These are phyloP conservation scores for Hyaloscypha hepaticicola DNA, from an alignment of 495 filamentous ascomycete genomes.

Conservation along the genomic window DNA sequence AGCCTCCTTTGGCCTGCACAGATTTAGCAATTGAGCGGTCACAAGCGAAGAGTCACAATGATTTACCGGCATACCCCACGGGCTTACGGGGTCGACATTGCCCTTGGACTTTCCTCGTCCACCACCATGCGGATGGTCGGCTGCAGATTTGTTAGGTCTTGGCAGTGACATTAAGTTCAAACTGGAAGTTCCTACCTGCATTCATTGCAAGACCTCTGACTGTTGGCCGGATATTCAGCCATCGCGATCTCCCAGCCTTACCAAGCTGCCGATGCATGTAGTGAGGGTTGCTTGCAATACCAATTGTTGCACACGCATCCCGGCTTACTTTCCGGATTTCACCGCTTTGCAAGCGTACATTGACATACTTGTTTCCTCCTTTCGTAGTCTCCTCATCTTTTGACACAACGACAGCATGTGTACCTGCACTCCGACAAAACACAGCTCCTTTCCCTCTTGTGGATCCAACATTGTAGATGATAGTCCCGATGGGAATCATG, in stretches of 20 bases:
- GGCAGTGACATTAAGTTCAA: conserved; percentile 3
- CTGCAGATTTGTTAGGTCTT: conserved; percentile 33
- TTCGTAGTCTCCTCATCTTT: conserved; percentile 68
- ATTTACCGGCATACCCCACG: conserved; percentile 93
- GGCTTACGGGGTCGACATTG: conserved; percentile 89
- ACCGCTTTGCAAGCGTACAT: conserved; percentile 83
- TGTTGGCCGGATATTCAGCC: conserved; percentile 90
- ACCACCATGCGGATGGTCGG: conserved; percentile 96
- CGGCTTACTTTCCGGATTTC: conserved; percentile 84
- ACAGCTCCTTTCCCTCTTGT: conserved; percentile 70
- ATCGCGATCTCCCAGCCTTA: conserved; percentile 89
- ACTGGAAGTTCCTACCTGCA: conserved; percentile 56
- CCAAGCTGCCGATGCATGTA: conserved; percentile 87
- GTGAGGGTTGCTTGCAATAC: conserved; percentile 88
- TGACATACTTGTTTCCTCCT: conserved; percentile 60
- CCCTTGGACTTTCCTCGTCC: conserved; percentile 98
- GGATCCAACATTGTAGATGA: conserved; percentile 88
- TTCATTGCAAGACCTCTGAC: conserved; percentile 99
- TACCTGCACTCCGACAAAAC: conserved; percentile 91
- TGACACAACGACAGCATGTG: conserved; percentile 79
- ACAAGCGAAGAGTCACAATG: conserved; percentile 10
- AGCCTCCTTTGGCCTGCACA: conserved; percentile 80
- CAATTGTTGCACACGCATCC: conserved; percentile 91
- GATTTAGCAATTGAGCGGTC: conserved; percentile 12
- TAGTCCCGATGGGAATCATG: conserved; percentile 88